Conservation (phyloP, 371 early-diverging fungal genomes). For the Actinomucor elegans region DNA sequence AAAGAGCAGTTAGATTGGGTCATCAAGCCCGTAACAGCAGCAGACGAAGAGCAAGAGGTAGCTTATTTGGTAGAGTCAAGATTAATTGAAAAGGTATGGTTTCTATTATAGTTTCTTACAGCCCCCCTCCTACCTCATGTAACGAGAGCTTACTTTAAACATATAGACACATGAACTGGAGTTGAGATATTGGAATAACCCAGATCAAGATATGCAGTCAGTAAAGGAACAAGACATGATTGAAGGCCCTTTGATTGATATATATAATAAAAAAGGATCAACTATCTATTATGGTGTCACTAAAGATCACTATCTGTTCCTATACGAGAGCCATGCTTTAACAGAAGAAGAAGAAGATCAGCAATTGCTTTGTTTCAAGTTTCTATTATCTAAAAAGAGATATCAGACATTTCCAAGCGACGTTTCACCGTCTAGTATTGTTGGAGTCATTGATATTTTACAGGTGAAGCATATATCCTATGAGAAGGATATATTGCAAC, state of each 20-base stretch:
- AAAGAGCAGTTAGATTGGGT: constrained; percentile 1
- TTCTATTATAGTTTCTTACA: too few relatives aligned
- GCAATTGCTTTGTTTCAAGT: background rate
- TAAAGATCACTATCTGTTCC: background rate
- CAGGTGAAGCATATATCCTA: background rate
- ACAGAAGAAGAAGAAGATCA: background rate
- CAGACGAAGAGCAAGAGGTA: background rate
- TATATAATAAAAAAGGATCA: too few relatives aligned
- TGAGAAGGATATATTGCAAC: background rate
- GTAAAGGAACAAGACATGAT: background rate
- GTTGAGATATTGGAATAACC: constrained; percentile 4
- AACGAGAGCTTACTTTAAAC: background rate
- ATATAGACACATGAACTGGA: constrained; percentile 5
- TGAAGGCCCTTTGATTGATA: too few relatives aligned
- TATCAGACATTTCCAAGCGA: background rate
- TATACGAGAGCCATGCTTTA: background rate
- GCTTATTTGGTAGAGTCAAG: constrained; percentile 7
- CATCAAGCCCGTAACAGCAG: background rate
- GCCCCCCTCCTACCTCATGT: too few relatives aligned
- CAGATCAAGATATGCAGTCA: too few relatives aligned
- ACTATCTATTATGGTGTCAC: too few relatives aligned
- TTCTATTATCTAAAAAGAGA: background rate
- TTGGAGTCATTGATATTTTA: background rate
- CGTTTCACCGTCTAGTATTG: background rate
- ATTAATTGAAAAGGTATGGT: constrained; percentile 12